phyloP scores from a whole-genome alignment of 257 asterid genomes.

The Capsicum chinense region DNA sequence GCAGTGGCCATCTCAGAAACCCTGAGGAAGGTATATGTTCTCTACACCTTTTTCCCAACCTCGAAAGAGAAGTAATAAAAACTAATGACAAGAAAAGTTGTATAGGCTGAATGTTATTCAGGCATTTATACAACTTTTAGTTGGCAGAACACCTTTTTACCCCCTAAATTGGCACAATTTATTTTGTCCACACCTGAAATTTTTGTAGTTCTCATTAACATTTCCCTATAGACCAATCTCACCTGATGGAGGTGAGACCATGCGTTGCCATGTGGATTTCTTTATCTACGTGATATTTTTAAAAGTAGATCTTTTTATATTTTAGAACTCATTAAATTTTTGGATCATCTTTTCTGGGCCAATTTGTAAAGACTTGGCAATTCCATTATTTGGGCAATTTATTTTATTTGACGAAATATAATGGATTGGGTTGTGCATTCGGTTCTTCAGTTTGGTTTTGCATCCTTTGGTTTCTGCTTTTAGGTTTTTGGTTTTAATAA shows the following conservation, averaged over 20 bases:
- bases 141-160: neutral
- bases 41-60: slow-evolving; percentile 25
- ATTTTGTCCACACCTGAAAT: neutral
- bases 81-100: neutral
- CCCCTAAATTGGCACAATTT: neutral
- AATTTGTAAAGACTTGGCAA: neutral
- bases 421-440: neutral
- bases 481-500: neutral
- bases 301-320: neutral
- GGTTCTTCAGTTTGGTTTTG: neutral
- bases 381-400: neutral
- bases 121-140: neutral
- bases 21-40: slow-evolving; percentile 71
- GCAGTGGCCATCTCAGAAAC: slow-evolving; percentile 89
- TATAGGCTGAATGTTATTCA: neutral
- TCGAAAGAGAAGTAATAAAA: slow-evolving; percentile 5
- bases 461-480: neutral
- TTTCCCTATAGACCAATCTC: slow-evolving; percentile 12
- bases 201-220: neutral
- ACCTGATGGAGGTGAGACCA: neutral
- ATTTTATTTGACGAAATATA: neutral
- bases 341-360: neutral
- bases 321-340: neutral
- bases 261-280: neutral
- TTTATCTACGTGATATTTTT: neutral